These are phyloP conservation scores for Phialocephala sp. DNA, from an alignment of 2,329 filamentous ascomycete genomes.

Conservation along the genomic window DNA sequence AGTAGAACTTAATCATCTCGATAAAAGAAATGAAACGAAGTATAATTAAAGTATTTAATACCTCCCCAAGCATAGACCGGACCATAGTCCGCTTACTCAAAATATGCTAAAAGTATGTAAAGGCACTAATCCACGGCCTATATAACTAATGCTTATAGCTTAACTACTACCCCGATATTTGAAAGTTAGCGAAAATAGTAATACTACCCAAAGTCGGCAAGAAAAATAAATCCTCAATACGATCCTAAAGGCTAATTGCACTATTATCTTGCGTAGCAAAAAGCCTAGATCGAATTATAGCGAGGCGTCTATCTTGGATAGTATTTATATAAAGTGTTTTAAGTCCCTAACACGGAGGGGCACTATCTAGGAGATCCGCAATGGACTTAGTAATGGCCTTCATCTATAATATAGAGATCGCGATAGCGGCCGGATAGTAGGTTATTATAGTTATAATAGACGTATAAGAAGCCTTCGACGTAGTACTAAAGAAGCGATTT, in stretches of 20 bases:
- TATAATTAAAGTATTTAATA: neutral
- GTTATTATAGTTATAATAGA: neutral
- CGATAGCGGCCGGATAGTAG: neutral
- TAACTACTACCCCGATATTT: neutral
- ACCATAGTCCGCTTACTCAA: neutral
- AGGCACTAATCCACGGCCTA: neutral
- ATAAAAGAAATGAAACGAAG: neutral
- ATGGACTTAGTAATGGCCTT: neutral
- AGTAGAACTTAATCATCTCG: neutral
- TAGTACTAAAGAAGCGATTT: neutral
- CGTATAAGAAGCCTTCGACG: neutral
- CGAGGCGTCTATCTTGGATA: neutral
- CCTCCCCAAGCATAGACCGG: neutral
- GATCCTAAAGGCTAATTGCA: neutral
- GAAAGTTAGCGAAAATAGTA: neutral
- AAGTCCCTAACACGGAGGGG: neutral
- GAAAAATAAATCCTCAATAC: neutral
- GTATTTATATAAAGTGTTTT: neutral
- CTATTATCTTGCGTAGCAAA: neutral
- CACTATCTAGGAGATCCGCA: neutral
- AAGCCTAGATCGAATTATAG: neutral
- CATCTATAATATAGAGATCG: neutral
- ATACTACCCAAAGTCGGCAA: neutral
- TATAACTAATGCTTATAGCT: neutral
- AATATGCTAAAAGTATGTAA: neutral